Percentiles rank a stretch among this genome's conserved stretches.
Conservation (phyloP, 2,329 filamentous ascomycete species). For the Aspergillus aculeatus region DNA sequence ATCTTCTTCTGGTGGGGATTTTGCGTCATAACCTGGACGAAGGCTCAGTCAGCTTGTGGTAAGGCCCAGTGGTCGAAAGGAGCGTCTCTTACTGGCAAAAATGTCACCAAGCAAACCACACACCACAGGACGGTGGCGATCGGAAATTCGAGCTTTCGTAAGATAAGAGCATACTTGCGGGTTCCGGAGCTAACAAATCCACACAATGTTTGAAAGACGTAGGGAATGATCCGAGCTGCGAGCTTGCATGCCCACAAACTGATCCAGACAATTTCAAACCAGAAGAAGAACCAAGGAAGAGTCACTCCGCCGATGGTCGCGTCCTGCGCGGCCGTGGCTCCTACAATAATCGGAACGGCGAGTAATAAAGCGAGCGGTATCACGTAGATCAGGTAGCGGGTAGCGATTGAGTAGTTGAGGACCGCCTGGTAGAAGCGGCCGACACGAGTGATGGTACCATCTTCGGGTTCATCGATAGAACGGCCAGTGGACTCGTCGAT, state of each 20-base stretch:
- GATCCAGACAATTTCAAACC: conserved; percentile 65
- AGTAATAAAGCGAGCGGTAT: conserved; percentile 57
- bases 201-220: conserved; percentile 59
- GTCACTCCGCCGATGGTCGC: conserved; percentile 56
- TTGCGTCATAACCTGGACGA: conserved; percentile 42
- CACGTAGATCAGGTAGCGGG: conserved; percentile 64
- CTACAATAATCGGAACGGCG: conserved; percentile 63
- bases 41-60: not conserved
- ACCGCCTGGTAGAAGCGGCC: conserved; percentile 61
- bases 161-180: conserved; percentile 61
- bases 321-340: conserved; percentile 50
- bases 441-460: conserved; percentile 58
- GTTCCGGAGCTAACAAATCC: conserved; percentile 65
- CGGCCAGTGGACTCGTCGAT: conserved; percentile 33
- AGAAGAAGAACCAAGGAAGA: conserved; percentile 62
- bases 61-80: too few relatives aligned
- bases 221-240: conserved; percentile 58
- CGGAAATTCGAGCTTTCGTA: conserved; percentile 59
- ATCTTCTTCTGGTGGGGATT: conserved; percentile 38
- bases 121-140: conserved; percentile 62
- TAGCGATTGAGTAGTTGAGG: conserved; percentile 62
- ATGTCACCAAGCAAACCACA: conserved; percentile 59
- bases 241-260: conserved; percentile 64
- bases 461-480: conserved; percentile 44
- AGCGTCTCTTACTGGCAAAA: conserved; percentile 48